Base-by-base conservation (phyloP, 208 protist genomes). In the Acanthamoeba divionensis region DNA sequence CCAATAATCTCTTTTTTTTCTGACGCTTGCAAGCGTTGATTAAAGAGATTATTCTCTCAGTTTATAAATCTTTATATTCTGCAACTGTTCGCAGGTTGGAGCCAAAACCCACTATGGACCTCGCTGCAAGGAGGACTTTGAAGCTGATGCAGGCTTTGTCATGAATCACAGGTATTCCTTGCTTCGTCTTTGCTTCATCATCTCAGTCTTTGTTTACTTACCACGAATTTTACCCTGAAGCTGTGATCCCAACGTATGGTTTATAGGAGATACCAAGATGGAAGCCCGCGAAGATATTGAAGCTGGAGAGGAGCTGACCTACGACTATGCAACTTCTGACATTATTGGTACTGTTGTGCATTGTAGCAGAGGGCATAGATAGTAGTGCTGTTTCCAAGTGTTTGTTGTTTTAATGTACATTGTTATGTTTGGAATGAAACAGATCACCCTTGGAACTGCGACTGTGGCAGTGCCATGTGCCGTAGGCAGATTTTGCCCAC, bases 191-290 rank as follows among this genome's bases (percentile, higher is more conserved):
- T n/a, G 31, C 21, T 18, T 15, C n/a, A n/a, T n/a, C n/a, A n/a
- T n/a, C n/a, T n/a, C n/a, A n/a, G n/a, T n/a, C 63, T 36, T 31
- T 55, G 18, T 79, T 10, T 24, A 6, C 12, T 2, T 15, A 6
- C 10, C 26, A 3, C n/a, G 7, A 65, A 31, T 31, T 24, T 15
- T 0, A 10, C 5, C 7, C 21, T 31, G 41, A 38, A 85, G 75
- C 80, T 89, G 80, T 47, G 80, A 89, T 36, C 80, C 80, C 80
- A 89, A 67, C 80, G 60, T 47, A 57, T 89, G 80, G 80, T 89
- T 89, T 63, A 45, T 89, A 7, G 80, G 62, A 8, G 80, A 89
- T 44, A 73, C 54, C 50, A 89, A 67, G 60, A 89, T 89, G 80
- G 60, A 33, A 26, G 80, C 80, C 18, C 54, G 60, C 41, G 36